These are phyloP conservation scores for Rhynchospora pubera DNA, from an alignment of 176 grass and related monocot genomes.

Conservation along the genomic window DNA sequence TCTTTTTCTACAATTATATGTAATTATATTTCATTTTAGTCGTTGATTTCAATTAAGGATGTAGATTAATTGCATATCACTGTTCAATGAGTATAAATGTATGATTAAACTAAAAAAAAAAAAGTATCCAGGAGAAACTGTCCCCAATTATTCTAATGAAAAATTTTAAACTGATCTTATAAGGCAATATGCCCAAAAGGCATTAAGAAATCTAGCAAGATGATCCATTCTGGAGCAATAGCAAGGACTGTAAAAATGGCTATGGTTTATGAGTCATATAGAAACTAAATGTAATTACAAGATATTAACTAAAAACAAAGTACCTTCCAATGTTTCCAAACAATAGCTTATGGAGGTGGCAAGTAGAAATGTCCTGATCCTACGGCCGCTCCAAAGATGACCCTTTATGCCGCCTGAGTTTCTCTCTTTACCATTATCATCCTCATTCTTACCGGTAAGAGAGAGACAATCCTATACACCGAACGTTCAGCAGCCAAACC, in stretches of 20 bases:
- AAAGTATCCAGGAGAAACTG: no score
- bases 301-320: not conserved
- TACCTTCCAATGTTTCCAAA: constrained; percentile 90
- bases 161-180: not conserved
- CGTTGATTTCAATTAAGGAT: no score
- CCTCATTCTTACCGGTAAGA: constrained; percentile 84
- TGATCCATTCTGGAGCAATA: not conserved
- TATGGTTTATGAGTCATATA: not conserved
- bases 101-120: no score
- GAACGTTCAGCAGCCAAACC: constrained; percentile 63
- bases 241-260: not conserved
- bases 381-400: constrained; percentile 41
- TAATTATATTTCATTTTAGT: no score
- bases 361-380: constrained; percentile 74
- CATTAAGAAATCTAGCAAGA: not conserved
- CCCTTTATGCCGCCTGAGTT: constrained; percentile 22
- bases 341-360: constrained; percentile 41
- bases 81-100: no score
- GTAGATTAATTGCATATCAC: no score
- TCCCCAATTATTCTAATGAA: not conserved
- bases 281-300: not conserved
- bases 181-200: not conserved
- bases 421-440: constrained; percentile 57
- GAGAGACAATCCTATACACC: constrained; percentile 57
- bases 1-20: no score